A percentile compares a stretch with the other conserved stretches of the same genome.
phyloP scores from a whole-genome alignment of 306 rosid genomes.

The Cercis canadensis region DNA sequence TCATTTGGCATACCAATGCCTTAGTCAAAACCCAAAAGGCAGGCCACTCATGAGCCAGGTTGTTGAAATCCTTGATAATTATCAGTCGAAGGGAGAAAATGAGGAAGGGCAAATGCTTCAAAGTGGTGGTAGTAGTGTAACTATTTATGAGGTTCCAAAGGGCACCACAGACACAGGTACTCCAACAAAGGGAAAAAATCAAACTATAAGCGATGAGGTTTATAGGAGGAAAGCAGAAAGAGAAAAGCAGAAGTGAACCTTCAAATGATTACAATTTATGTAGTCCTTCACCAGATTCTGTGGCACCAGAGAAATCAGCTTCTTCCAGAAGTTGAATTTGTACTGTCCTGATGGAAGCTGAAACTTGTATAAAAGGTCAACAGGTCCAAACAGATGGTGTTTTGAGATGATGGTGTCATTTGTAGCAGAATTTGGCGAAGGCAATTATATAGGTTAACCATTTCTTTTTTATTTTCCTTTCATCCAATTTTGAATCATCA shows the following conservation, averaged over 20 bases:
- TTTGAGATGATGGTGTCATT: conserved; percentile 30
- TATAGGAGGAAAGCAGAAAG: conserved; percentile 36
- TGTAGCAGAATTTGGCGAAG: conserved; percentile 36
- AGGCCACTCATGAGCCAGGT: conserved; percentile 90
- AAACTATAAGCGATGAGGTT: conserved; percentile 26
- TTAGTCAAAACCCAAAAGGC: conserved; percentile 92
- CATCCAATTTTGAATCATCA: conserved; percentile 38
- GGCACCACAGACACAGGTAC: conserved; percentile 38
- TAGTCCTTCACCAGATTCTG: conserved; percentile 39
- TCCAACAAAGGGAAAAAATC: conserved; percentile 32
- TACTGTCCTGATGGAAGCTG: conserved; percentile 39
- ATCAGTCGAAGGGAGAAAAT: conserved; percentile 56
- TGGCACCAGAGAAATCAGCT: conserved; percentile 40
- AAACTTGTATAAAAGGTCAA: conserved; percentile 50
- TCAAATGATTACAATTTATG: conserved; percentile 32
- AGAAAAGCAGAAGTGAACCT: conserved; percentile 46
- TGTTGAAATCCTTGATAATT: conserved; percentile 70
- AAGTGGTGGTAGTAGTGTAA: conserved; percentile 62
- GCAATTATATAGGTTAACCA: conserved; percentile 37
- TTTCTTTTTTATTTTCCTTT: conserved; percentile 6
- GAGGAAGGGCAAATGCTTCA: conserved; percentile 62
- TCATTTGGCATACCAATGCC: conserved; percentile 79
- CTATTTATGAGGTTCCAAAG: conserved; percentile 78
- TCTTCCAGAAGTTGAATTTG: conserved; percentile 45
- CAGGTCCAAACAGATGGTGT: conserved; percentile 41